Evolutionary conservation across 192 early-diverging fungal genomes (phyloP), one percentile per base, ranked within the genome.

Genomic region (Thamnidium elegans): DNA sequence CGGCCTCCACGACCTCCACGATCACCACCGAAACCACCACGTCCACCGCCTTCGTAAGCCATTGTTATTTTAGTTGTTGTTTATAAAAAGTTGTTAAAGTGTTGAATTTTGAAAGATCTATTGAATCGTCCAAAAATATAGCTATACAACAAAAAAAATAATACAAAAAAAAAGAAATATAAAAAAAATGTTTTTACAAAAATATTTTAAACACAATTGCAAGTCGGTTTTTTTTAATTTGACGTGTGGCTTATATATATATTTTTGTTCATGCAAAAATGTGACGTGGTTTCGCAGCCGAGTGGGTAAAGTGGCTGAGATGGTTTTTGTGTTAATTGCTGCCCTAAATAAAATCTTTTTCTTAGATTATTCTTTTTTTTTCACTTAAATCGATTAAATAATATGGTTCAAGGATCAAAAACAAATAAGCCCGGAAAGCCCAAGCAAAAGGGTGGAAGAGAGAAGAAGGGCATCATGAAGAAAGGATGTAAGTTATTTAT

Each of bases 1-100:
- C 78, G 76, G 34, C 72, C 79, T 20, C 76, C 81, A 54, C 65
- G 66, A 30, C 75, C 78, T 21, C 80, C 68, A 60, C 72, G 72
- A 48, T 60, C 50, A 31, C 69, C 77, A 56, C 78, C 76, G 50
- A 68, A 63, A 55, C 54, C 51, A 43, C 68, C 68, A 55, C 62
- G 60, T 17, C 58, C 67, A 60, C 26, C 26, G 34, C 65, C 65
- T 67, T 70, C 68, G 44, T 39, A 70, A 48, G 60, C 68, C 68
- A 70, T 70, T 47, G 30, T 69, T 62, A 10, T 47, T 54, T 32
- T 52, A 31, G 61, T 32, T 31, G 50, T 58, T 58, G 17, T 0
- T 45, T 47, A n/a, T 50, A 48, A 47, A 50, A 7, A 15, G 26
- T 26, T 58, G 17, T 21, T 13, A 34, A 42, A 44, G 39, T 59